A percentile compares a stretch with the other conserved stretches of the same genome.
phyloP scores from a whole-genome alignment of 1,139 yeast species.

The Pichia sp. region DNA sequence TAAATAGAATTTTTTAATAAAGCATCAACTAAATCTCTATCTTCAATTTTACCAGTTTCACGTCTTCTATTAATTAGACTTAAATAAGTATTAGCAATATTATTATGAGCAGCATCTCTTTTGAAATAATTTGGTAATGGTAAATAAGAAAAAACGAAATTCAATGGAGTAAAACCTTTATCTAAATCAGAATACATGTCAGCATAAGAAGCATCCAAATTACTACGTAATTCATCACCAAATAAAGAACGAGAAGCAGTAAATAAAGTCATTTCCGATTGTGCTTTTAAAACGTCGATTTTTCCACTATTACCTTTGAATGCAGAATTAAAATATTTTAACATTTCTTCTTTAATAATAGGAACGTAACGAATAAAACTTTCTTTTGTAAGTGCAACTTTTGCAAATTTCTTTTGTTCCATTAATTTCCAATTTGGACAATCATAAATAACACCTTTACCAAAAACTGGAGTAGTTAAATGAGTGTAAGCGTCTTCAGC shows the following conservation, averaged over 20 bases:
- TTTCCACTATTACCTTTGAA: constrained; percentile 41
- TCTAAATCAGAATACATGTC: constrained; percentile 83
- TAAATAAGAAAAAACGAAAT: constrained; percentile 89
- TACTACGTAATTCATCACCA: constrained; percentile 86
- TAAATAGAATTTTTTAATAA: constrained; percentile 77
- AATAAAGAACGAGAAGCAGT: constrained; percentile 89
- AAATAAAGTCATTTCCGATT: constrained; percentile 93
- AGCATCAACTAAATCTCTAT: constrained; percentile 85
- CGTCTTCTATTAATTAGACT: constrained; percentile 72
- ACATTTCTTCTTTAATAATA: constrained; percentile 70
- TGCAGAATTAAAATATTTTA: constrained; percentile 48
- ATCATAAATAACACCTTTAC: constrained; percentile 94
- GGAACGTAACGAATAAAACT: constrained; percentile 87
- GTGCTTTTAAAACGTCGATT: constrained; percentile 71
- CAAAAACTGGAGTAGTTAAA: constrained; percentile 95
- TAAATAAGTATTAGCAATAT: constrained; percentile 75
- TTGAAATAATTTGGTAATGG: constrained; percentile 82
- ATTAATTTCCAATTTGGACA: constrained; percentile 89
- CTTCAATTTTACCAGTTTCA: constrained; percentile 63
- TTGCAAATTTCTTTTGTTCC: constrained; percentile 98
- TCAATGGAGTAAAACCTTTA: constrained; percentile 93
- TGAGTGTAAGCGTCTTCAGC: constrained; percentile 96
- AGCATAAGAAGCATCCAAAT: constrained; percentile 80
- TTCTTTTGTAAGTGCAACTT: constrained; percentile 79
- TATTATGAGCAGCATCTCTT: constrained; percentile 84